Evolutionary conservation across 345 rosid genomes (phyloP).

Genomic region (Ricinus communis): DNA sequence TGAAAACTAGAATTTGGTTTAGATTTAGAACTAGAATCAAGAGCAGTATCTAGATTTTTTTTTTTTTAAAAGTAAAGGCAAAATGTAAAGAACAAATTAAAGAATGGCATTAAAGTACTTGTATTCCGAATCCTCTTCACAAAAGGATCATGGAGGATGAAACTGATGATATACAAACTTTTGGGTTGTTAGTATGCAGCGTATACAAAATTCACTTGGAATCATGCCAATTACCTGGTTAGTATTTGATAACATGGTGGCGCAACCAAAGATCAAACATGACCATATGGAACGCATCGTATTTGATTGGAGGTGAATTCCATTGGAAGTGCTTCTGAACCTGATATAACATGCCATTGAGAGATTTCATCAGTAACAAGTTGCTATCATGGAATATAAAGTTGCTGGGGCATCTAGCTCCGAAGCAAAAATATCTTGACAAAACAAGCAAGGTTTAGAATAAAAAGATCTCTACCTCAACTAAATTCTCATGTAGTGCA

Average conservation of each 20-base stretch:
- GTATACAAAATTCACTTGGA: neutral
- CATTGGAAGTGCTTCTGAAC: conserved; percentile 95
- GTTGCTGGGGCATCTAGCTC: neutral
- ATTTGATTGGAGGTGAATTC: conserved; percentile 76
- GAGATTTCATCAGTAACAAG: conserved; percentile 9
- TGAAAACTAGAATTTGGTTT: neutral
- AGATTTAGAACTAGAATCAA: neutral
- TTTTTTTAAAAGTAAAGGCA: neutral
- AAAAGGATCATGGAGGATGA: neutral
- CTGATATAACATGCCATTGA: conserved; percentile 39
- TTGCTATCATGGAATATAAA: neutral
- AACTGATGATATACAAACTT: conserved; percentile 11
- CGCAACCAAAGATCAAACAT: conserved; percentile 96
- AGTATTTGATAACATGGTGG: conserved; percentile 82
- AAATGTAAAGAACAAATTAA: neutral
- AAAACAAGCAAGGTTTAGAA: neutral
- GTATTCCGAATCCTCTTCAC: neutral
- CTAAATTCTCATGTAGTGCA: conserved; percentile 69
- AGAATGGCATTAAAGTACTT: neutral
- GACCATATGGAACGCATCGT: conserved; percentile 93
- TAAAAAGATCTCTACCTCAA: conserved; percentile 48
- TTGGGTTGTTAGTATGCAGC: conserved; percentile 13
- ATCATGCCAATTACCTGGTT: conserved; percentile 12
- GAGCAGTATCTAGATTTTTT: neutral
- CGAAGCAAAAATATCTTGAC: neutral